phyloP scores from a whole-genome alignment of 2,329 filamentous ascomycete genomes.

The Ascosphaera aggregata region DNA sequence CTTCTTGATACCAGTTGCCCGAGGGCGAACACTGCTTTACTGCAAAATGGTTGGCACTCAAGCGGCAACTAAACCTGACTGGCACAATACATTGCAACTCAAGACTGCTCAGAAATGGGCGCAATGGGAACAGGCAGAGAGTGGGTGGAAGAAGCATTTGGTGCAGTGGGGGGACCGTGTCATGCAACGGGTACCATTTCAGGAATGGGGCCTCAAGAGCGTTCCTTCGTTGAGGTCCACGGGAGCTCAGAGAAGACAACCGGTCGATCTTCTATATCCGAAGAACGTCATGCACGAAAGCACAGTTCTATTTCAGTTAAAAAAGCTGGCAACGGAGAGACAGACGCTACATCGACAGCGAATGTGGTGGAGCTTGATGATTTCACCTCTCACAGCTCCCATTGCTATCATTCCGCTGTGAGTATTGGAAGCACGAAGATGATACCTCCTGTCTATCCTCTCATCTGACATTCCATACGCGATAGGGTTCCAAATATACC shows the following conservation, averaged over 20 bases:
- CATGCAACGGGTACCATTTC: conserved; percentile 70
- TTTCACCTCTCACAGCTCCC: conserved; percentile 63
- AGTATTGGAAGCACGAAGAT: conserved; percentile 12
- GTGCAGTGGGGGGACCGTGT: conserved; percentile 71
- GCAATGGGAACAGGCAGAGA: conserved; percentile 62
- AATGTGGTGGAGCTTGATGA: conserved; percentile 58
- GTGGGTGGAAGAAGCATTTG: conserved; percentile 70
- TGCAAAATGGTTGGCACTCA: conserved; percentile 49
- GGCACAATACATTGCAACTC: conserved; percentile 44
- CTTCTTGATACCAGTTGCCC: conserved; percentile 83
- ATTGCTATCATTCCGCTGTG: conserved; percentile 72
- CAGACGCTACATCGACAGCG: conserved; percentile 53
- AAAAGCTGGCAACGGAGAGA: conserved; percentile 52
- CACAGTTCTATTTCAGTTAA: conserved; percentile 41
- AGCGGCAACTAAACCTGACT: conserved; percentile 28
- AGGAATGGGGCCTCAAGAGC: conserved; percentile 96
- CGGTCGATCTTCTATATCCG: conserved; percentile 48
- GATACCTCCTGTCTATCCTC: background rate
- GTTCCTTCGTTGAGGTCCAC: conserved; percentile 57
- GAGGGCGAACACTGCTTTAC: conserved; percentile 74
- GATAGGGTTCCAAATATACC: conserved; percentile 70
- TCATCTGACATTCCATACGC: background rate
- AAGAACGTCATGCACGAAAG: conserved; percentile 40
- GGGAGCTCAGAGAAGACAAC: conserved; percentile 31
- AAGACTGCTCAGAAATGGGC: conserved; percentile 62